Evolutionary conservation across 192 early-diverging fungal genomes (phyloP).

Genomic region (Coemansia sp.): DNA sequence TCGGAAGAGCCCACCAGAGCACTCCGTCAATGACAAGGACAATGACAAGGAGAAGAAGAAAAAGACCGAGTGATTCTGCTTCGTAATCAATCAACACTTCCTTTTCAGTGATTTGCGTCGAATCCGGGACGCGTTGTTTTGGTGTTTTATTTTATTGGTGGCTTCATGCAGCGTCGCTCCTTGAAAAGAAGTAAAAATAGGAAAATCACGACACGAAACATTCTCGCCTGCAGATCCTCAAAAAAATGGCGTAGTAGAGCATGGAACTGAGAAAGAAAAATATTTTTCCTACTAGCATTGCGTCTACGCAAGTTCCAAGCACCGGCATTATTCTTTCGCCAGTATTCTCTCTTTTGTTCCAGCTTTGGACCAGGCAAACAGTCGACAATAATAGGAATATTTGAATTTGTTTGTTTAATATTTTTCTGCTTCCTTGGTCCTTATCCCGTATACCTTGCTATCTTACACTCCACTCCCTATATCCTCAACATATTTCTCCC

Average conservation of each 20-base stretch:
- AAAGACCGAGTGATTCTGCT: constrained; percentile 22
- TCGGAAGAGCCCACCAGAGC: constrained; percentile 12
- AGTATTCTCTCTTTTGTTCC: background rate
- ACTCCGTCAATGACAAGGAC: background rate
- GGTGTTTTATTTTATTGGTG: background rate
- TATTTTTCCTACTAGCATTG: background rate
- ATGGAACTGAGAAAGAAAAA: background rate
- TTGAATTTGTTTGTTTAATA: background rate
- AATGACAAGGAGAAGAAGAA: constrained; percentile 4
- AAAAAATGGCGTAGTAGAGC: background rate
- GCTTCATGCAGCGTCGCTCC: background rate
- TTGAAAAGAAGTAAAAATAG: background rate
- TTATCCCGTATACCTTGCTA: too few relatives aligned
- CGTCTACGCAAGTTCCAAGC: background rate
- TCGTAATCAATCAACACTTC: background rate
- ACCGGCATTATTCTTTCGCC: background rate
- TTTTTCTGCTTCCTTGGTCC: background rate
- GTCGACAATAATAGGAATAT: too few relatives aligned
- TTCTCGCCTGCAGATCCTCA: constrained; percentile 10
- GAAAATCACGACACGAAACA: constrained; percentile 8
- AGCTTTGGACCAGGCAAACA: background rate
- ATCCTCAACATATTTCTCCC: background rate
- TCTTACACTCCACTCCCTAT: too few relatives aligned
- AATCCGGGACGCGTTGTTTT: constrained; percentile 9
- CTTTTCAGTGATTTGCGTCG: background rate